Evolutionary conservation across 306 rosid genomes (phyloP).

Genomic region (Gillenia trifoliata): DNA sequence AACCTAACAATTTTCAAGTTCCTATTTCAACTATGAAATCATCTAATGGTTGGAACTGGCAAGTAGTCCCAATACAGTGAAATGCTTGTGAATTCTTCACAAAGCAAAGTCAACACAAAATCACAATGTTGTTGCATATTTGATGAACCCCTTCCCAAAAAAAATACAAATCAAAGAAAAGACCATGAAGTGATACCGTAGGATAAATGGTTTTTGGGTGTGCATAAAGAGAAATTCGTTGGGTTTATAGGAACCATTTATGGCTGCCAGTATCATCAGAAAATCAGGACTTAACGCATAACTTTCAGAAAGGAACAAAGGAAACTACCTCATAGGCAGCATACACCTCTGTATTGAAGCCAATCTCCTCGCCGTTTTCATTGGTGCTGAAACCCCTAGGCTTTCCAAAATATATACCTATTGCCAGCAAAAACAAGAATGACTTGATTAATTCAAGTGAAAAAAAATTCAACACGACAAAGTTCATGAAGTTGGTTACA

Average conservation of each 20-base stretch:
- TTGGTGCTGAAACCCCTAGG: slow-evolving; percentile 74
- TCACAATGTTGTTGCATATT: neutral
- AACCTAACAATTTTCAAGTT: neutral
- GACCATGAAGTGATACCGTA: neutral
- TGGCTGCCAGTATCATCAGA: neutral
- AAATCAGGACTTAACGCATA: neutral
- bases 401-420: slow-evolving; percentile 89
- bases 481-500: neutral
- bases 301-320: neutral
- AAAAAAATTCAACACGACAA: neutral
- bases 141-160: neutral
- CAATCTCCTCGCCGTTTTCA: slow-evolving; percentile 75
- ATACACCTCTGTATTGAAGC: slow-evolving; percentile 84
- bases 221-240: neutral
- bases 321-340: slow-evolving; percentile 59
- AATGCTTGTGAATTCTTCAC: neutral
- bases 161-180: neutral
- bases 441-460: neutral
- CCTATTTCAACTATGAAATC: neutral
- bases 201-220: neutral
- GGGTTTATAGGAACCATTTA: neutral
- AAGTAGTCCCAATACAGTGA: neutral
- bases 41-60: neutral
- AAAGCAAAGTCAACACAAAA: neutral
- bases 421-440: slow-evolving; percentile 11